Evolutionary conservation across 495 filamentous ascomycete species (phyloP).

Genomic region (Aspergillus asperescens): DNA sequence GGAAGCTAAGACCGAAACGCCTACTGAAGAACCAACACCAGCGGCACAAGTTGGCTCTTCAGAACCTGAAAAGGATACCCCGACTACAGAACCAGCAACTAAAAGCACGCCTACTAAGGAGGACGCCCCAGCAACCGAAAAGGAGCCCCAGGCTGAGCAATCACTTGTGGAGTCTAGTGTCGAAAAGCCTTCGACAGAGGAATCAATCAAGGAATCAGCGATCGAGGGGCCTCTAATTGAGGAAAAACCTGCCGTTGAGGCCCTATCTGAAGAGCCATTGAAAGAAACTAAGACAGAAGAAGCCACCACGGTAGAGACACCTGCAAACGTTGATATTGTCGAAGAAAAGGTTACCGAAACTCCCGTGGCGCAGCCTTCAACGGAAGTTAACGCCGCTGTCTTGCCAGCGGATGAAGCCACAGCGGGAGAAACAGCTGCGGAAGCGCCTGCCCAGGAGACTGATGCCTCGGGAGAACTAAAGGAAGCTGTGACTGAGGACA

Average conservation of each 20-base stretch:
- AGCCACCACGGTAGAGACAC: background rate
- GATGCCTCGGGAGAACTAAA: constrained; percentile 9
- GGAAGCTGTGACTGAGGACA: too few species aligned
- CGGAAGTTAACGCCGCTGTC: background rate
- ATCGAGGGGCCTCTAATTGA: background rate
- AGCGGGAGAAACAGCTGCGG: background rate
- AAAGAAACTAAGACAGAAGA: constrained; percentile 2
- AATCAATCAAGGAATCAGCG: background rate
- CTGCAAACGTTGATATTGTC: background rate
- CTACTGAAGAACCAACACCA: background rate
- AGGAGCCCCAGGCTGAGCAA: background rate
- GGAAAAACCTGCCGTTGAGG: background rate
- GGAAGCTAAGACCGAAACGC: background rate
- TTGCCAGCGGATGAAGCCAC: background rate
- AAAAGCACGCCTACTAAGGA: background rate
- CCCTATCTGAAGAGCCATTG: background rate
- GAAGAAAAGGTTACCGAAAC: constrained; percentile 1
- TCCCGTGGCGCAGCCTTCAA: background rate
- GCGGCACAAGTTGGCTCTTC: background rate
- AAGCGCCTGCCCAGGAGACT: constrained; percentile 2
- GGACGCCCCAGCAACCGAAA: background rate
- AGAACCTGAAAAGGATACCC: constrained; percentile 1
- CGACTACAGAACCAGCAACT: background rate
- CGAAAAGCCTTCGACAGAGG: background rate
- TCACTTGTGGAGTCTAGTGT: background rate